Percentiles rank a stretch among this genome's conserved stretches.
Conservation (phyloP, 805 yeast species). For the Hanseniaspora singularis region DNA sequence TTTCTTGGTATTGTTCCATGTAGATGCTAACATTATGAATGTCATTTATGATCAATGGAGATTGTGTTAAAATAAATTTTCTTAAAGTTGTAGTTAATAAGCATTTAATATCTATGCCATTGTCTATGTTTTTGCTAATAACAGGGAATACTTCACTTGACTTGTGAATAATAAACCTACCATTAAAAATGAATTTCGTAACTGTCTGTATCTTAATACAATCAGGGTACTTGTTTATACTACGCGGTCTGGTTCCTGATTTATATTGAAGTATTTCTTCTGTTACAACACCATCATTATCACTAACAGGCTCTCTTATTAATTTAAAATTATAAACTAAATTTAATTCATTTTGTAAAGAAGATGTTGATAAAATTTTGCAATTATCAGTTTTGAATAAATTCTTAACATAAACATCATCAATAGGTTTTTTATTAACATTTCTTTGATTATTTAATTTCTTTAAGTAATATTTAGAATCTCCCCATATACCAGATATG, state of each 20-base stretch:
- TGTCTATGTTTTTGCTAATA: neutral
- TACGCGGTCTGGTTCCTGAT: neutral
- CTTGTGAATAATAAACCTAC: neutral
- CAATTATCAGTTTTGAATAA: constrained; percentile 13
- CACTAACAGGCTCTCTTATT: neutral
- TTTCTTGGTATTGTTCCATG: constrained; percentile 6
- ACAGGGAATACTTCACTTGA: neutral
- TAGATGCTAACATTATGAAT: constrained; percentile 8
- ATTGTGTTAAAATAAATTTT: neutral
- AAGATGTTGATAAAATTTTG: neutral
- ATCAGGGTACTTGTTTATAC: constrained; percentile 9
- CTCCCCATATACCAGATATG: constrained; percentile 15
- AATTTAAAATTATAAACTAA: constrained; percentile 7
- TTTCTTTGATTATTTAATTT: neutral
- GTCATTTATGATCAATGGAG: constrained; percentile 6
- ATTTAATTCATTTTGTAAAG: neutral
- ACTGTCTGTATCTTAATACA: neutral
- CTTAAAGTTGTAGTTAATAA: constrained; percentile 1
- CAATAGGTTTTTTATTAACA: constrained; percentile 9
- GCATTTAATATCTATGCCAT: neutral
- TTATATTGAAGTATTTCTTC: constrained; percentile 13
- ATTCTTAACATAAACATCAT: constrained; percentile 12
- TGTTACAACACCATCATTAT: constrained; percentile 3
- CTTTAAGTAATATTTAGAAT: neutral
- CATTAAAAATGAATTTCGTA: neutral